These are phyloP conservation scores for Diaporthe nobilis DNA, from an alignment of 2,329 filamentous ascomycete species.

Conservation along the genomic window DNA sequence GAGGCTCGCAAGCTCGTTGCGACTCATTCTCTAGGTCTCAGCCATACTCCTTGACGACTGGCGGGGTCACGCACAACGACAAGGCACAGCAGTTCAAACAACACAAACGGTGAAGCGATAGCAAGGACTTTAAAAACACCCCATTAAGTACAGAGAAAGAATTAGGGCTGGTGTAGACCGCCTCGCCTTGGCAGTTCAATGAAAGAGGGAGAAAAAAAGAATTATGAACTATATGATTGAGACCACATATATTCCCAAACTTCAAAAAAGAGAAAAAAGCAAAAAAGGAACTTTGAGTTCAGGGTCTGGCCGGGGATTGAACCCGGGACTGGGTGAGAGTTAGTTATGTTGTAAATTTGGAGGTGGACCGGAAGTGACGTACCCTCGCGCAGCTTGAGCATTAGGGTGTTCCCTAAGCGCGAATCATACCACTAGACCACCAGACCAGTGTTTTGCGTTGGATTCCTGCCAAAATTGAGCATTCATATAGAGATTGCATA, in stretches of 20 bases:
- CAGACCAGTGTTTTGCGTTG: conserved; percentile 11
- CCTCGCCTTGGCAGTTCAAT: too few relatives aligned
- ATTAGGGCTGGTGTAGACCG: too few relatives aligned
- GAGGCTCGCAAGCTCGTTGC: background rate
- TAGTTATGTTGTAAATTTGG: background rate
- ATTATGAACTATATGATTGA: too few relatives aligned
- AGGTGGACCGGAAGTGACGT: background rate
- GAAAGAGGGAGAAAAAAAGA: too few relatives aligned
- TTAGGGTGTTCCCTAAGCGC: conserved; percentile 29
- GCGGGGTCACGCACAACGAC: too few relatives aligned
- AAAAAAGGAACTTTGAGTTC: background rate
- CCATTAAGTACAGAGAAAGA: too few relatives aligned
- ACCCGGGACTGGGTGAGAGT: conserved; percentile 13
- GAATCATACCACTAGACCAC: conserved; percentile 38
- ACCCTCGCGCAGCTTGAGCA: conserved; percentile 12
- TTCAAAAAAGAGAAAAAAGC: background rate
- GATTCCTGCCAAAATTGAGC: background rate
- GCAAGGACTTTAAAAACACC: too few relatives aligned
- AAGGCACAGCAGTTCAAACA: too few relatives aligned
- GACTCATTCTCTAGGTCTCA: too few relatives aligned
- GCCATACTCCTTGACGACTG: too few relatives aligned
- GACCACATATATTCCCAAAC: too few relatives aligned
- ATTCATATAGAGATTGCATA: background rate
- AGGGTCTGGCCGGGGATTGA: conserved; percentile 31
- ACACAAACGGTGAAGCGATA: too few relatives aligned